These are phyloP conservation scores for Xylariaceae sp. DNA, from an alignment of 2,329 filamentous ascomycete genomes.

Conservation along the genomic window DNA sequence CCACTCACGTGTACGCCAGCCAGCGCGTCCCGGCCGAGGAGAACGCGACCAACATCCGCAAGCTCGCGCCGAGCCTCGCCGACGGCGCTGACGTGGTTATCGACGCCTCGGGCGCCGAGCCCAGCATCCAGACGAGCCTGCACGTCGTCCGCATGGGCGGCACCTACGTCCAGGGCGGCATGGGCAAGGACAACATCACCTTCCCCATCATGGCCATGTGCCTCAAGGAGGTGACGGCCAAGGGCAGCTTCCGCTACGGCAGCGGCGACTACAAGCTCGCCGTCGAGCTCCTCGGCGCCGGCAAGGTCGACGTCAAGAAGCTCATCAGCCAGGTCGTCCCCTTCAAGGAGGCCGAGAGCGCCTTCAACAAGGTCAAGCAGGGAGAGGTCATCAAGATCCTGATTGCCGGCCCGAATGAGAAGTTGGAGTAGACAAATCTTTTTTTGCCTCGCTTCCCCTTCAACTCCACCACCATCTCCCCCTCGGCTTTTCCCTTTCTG, in stretches of 20 bases:
- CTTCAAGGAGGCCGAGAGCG: conserved; percentile 78
- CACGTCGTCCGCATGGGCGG: conserved; percentile 67
- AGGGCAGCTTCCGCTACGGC: conserved; percentile 86
- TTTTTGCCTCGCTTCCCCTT: no score
- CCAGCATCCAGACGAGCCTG: conserved; percentile 69
- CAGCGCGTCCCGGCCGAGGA: conserved; percentile 59
- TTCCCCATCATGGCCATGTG: conserved; percentile 92
- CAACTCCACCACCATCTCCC: not conserved
- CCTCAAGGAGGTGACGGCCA: conserved; percentile 80
- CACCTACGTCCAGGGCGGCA: conserved; percentile 79
- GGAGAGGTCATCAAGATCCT: conserved; percentile 71
- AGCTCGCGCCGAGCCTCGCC: conserved; percentile 57
- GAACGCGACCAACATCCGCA: conserved; percentile 65
- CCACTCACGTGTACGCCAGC: conserved; percentile 65
- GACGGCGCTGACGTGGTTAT: conserved; percentile 71
- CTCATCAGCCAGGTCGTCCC: conserved; percentile 72
- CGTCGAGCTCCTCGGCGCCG: conserved; percentile 66
- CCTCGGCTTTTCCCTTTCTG: not conserved
- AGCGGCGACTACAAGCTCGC: conserved; percentile 83
- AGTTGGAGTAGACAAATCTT: conserved; percentile 23
- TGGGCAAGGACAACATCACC: conserved; percentile 80
- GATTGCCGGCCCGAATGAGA: conserved; percentile 63
- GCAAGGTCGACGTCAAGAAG: conserved; percentile 74
- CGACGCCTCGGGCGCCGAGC: conserved; percentile 74
- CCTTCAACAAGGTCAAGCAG: conserved; percentile 79